These are phyloP conservation scores for Rhizopogon sp. DNA, from an alignment of 768 basidiomycete species.

Conservation along the genomic window DNA sequence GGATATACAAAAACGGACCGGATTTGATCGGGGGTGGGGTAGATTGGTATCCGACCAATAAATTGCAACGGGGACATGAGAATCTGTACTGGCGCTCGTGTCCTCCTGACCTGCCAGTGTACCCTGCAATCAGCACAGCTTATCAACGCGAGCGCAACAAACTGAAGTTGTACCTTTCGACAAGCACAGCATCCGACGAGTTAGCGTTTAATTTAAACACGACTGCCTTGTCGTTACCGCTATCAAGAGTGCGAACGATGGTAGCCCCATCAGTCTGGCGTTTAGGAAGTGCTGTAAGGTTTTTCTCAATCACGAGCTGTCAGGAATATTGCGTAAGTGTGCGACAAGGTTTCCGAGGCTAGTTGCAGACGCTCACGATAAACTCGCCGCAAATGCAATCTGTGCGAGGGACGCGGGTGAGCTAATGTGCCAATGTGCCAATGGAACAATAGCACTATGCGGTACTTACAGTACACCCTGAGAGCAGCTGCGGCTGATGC, in stretches of 20 bases:
- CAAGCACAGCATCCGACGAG: constrained; percentile 60
- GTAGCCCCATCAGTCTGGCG: constrained; percentile 77
- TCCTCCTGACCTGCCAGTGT: constrained; percentile 46
- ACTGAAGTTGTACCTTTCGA: constrained; percentile 61
- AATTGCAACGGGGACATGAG: constrained; percentile 44
- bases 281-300: constrained; percentile 59
- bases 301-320: constrained; percentile 81
- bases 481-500: constrained; percentile 73
- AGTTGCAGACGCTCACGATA: constrained; percentile 48
- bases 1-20: constrained; percentile 74
- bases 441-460: constrained; percentile 2
- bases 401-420: constrained; percentile 25
- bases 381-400: constrained; percentile 89
- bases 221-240: constrained; percentile 48
- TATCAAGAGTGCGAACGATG: constrained; percentile 73
- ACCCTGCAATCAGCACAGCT: constrained; percentile 11
- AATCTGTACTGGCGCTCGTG: constrained; percentile 76
- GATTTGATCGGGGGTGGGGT: constrained; percentile 72
- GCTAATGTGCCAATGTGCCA: constrained; percentile 4
- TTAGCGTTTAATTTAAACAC: constrained; percentile 87
- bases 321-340: constrained; percentile 3
- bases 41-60: constrained; percentile 66
- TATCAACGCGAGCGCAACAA: constrained; percentile 2
- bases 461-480: constrained; percentile 72
- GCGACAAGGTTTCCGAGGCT: background rate